Percentiles rank a stretch among this genome's conserved stretches.
Conservation (phyloP, 805 yeast genomes). For the Candida tibetensis region DNA sequence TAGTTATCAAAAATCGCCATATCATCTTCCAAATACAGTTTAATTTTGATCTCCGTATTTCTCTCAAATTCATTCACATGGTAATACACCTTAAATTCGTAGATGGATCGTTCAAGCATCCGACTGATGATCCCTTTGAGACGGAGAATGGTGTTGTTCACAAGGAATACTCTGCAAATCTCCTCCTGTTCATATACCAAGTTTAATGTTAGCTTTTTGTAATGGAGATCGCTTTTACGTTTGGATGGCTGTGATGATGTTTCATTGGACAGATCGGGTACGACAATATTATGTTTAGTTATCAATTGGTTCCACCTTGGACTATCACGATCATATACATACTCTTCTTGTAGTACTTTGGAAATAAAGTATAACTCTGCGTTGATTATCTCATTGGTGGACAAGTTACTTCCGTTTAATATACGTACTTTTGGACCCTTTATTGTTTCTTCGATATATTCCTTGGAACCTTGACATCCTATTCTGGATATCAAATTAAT, state of each 20-base stretch:
- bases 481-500: conserved; percentile 47
- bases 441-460: conserved; percentile 8
- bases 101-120: conserved; percentile 15
- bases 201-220: conserved; percentile 11
- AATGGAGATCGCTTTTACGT: conserved; percentile 1
- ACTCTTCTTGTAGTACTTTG: conserved; percentile 36
- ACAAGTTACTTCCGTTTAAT: conserved; percentile 59
- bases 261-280: neutral
- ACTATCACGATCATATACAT: conserved; percentile 13
- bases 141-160: conserved; percentile 26
- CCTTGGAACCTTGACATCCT: conserved; percentile 14
- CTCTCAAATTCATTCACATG: conserved; percentile 20
- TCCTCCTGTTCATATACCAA: conserved; percentile 5
- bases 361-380: conserved; percentile 69
- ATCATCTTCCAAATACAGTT: conserved; percentile 26
- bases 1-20: conserved; percentile 24
- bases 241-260: no score
- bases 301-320: conserved; percentile 46
- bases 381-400: conserved; percentile 48
- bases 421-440: conserved; percentile 19
- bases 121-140: conserved; percentile 33
- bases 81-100: conserved; percentile 25
- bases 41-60: conserved; percentile 10
- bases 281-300: conserved; percentile 28
- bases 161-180: conserved; percentile 19